Base-by-base conservation (phyloP, 352 stramenopile species). In the Aphanomyces astaci region DNA sequence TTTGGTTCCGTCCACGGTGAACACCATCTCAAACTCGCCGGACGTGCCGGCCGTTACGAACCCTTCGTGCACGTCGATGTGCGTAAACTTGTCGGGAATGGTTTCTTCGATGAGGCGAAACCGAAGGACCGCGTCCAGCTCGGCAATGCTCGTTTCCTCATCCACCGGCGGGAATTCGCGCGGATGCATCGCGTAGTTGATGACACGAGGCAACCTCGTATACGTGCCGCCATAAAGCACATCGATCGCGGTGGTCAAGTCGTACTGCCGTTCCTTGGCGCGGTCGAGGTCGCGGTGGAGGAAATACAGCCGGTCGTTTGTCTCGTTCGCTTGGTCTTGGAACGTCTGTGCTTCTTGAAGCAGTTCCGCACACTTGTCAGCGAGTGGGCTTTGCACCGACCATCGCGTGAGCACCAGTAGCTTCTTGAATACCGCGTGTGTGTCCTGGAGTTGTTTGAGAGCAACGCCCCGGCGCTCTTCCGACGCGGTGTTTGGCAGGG, bases 271-370 rank as follows among this genome's bases (percentile, higher is more conserved):
- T 60, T 94, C 84, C 64, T 90, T 92, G 22, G 84, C 86, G 36
- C 84, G 86, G 57, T 92, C 78, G 33, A 94, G 71, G 69, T 94
- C 83, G 22, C 81, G 79, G 66, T 94, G 86, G 76, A 94, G 83
- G 76, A 92, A 92, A 70, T 91, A 94, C 11, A 94, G 71, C 9
- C 86, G 81, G 56, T 94, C 86, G 46, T 91, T 91, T 22, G 82
- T 89, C 72, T 94, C 86, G 69, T 92, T 91, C 49, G 80, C 72
- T 40, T 91, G 84, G 71, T 92, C 89, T 45, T 77, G 78, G 70
- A 84, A 94, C 36, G 49, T 70, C 43, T 90, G 73, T 4, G 82
- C 78, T 52, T 88, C 78, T 45, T 77, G 60, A 31, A 91, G 73
- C 33, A 94, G 53, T 32, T 73, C 72, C 43, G 89, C 77, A 71